Base-by-base conservation (phyloP, 176 grass and related monocot species). In the Musa troglodytarum region DNA sequence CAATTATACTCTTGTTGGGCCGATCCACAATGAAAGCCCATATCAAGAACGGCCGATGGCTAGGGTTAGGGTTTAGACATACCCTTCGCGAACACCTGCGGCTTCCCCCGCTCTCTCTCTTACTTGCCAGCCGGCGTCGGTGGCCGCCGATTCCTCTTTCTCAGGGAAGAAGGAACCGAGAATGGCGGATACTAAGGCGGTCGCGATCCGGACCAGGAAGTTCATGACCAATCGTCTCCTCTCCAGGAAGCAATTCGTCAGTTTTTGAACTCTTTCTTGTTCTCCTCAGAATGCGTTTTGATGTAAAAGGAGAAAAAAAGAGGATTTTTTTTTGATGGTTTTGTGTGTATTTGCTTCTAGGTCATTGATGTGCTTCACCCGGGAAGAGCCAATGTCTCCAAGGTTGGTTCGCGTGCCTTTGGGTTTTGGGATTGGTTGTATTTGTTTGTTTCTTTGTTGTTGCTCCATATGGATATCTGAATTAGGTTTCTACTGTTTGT, bases 141-240 rank as follows among this genome's bases (percentile, higher is more conserved):
- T 13, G 3, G 21, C 10, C 63, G 63, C 19, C 63, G n/a, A 12
- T 23, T 0, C 2, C 22, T 65, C 22, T 65, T 65, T 9, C 21
- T 65, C 11, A 28, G 22, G 20, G 23, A 10, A 24, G 21, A 24
- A 28, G 24, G 63, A 65, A 28, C 3, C 22, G 22, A 65, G 56
- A 58, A 96, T 96, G 93, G 81, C 87, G 77, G 90, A 96, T 68
- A 15, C 89, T 24, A 96, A 80, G 86, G 85, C 87, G n/a, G 87
- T 96, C 54, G 92, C 89, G 11, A 89, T 96, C 79, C 81, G 93
- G 68, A 96, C 93, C 6, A 89, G 87, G 80, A 96, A 96, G 85
- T 96, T 96, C 81, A 96, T 96, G 93, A 92, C 93, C 10, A 96
- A 96, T 79, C 87, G 93, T 53, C 90, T 96, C 77, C 93, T 92